Conservation (phyloP, 805 yeast species). For the Candida verbasci region DNA sequence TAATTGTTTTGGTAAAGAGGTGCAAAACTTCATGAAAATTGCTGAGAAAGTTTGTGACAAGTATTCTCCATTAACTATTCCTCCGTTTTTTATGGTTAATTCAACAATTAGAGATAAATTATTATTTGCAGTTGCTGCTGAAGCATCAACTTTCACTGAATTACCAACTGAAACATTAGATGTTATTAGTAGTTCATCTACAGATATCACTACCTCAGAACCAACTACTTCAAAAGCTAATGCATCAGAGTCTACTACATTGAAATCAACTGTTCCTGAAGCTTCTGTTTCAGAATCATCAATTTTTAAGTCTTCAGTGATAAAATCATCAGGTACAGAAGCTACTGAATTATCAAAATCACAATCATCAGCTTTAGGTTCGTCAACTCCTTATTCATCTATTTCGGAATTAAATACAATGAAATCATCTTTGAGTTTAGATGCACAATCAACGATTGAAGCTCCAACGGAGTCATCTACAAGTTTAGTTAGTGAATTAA, state of each 20-base stretch:
- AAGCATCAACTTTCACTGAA: background rate
- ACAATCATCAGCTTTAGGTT: background rate
- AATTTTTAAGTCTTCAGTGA: background rate
- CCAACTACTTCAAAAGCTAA: background rate
- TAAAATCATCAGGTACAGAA: background rate
- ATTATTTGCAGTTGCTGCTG: background rate
- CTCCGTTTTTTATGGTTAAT: conserved; percentile 1
- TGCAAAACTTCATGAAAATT: conserved; percentile 21
- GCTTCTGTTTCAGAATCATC: background rate
- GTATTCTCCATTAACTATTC: too few relatives aligned
- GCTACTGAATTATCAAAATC: background rate
- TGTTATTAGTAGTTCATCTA: too few relatives aligned
- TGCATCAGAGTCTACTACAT: too few relatives aligned
- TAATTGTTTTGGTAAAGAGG: conserved; percentile 31
- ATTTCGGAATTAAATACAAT: background rate
- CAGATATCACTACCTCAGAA: too few relatives aligned
- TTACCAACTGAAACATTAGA: too few relatives aligned
- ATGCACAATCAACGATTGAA: background rate
- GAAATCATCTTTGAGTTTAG: background rate
- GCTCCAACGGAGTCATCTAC: background rate
- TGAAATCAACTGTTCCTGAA: background rate
- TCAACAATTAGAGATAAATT: background rate
- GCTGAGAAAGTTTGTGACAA: conserved; percentile 13
- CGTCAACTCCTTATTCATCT: background rate
- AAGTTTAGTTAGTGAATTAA: too few relatives aligned